Base-by-base conservation (phyloP, 352 stramenopile genomes). In the Phytophthora macrochlamydospora region DNA sequence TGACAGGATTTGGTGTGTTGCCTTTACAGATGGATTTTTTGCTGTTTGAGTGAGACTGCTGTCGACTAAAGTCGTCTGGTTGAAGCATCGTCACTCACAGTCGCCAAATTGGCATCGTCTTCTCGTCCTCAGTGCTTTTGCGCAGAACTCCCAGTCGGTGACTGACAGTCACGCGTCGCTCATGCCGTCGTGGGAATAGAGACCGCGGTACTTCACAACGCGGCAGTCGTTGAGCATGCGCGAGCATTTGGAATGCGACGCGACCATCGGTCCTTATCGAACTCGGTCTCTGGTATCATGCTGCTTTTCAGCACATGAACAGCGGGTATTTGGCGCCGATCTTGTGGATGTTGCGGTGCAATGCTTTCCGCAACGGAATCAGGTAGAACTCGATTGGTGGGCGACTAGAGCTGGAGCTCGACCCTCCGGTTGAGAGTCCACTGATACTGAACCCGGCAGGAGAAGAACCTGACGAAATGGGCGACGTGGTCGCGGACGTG, bases 381-480 rank as follows among this genome's bases (percentile, higher is more conserved):
- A 94, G 59, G 65, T 93, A 95, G 44, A 91, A 91, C 50, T 93
- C 85, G 14, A 92, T 75, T 9, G 81, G 79, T 30, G 85, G 83
- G 30, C 82, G 65, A 24, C 59, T 69, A 0, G 58, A 63, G 18
- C 56, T 59, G 9, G 50, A 71, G 0, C 24, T 71, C 6, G 45
- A 31, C 9, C 63, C 66, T 18, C 45, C 64, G 8, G 56, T 54
- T 7, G 71, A 61, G 45, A 74, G 58, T 33, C 53, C 67, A 2
- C 43, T 60, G 18, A 69, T 66, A 35, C 55, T 63, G 29, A 75
- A 79, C 7, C 77, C 71, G 33, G 67, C 59, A 46, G 79, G 79
- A 18, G 79, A 89, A 2, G 79, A 86, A 1, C 69, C 66, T 0
- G 75, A 77, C 7, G 79, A 86, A 24, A 79, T 78, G 1, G 79